Evolutionary conservation across 2,329 filamentous ascomycete species (phyloP).

Genomic region (Dendrostoma leiphaemia): DNA sequence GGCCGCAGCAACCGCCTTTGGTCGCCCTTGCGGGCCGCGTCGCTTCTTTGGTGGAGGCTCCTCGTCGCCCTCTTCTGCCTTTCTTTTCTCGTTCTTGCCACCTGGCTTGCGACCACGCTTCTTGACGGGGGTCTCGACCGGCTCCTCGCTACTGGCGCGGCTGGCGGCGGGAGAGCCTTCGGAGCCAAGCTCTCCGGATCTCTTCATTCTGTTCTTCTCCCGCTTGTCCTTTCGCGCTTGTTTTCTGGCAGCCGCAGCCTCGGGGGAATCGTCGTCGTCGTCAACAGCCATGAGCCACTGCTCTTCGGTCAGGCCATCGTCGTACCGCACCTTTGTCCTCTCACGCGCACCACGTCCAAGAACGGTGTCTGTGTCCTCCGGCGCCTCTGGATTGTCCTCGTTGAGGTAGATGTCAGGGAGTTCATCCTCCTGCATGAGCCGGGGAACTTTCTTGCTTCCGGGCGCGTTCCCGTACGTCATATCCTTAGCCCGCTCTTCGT

Average conservation of each 20-base stretch:
- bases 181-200: slow-evolving; percentile 31
- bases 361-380: slow-evolving; percentile 69
- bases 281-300: slow-evolving; percentile 99
- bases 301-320: slow-evolving; percentile 96
- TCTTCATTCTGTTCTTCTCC: slow-evolving; percentile 71
- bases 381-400: slow-evolving; percentile 78
- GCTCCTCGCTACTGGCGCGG: slow-evolving; percentile 77
- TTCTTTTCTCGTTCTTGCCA: slow-evolving; percentile 78
- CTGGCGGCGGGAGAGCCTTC: slow-evolving; percentile 79
- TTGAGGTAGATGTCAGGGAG: slow-evolving; percentile 91
- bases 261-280: slow-evolving; percentile 90
- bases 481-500: slow-evolving; percentile 67
- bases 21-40: slow-evolving; percentile 66
- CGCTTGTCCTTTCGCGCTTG: slow-evolving; percentile 80
- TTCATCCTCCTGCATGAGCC: slow-evolving; percentile 84
- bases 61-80: slow-evolving; percentile 75
- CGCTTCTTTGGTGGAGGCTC: slow-evolving; percentile 78
- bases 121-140: slow-evolving; percentile 66
- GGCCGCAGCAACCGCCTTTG: slow-evolving; percentile 53
- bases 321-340: slow-evolving; percentile 90
- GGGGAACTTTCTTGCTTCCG: slow-evolving; percentile 64
- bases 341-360: slow-evolving; percentile 90
- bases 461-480: slow-evolving; percentile 68
- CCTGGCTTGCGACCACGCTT: slow-evolving; percentile 82
- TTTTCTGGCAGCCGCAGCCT: slow-evolving; percentile 88